Conservation (phyloP, 768 basidiomycete genomes). For the Trametes coccinea region DNA sequence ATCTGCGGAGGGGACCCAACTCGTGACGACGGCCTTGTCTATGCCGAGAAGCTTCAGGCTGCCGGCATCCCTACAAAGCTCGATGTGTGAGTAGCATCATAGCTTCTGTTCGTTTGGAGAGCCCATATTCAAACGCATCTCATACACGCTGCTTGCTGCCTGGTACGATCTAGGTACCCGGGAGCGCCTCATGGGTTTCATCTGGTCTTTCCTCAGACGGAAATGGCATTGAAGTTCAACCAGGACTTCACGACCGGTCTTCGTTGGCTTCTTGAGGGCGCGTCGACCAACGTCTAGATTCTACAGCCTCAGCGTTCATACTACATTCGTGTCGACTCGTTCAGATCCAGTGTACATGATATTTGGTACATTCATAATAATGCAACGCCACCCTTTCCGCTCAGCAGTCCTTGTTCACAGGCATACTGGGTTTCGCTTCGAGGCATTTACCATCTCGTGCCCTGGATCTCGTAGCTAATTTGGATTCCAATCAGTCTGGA, state of each 20-base stretch:
- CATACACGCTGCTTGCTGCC: too few relatives aligned
- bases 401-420: too few relatives aligned
- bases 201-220: not conserved
- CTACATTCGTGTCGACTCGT: too few relatives aligned
- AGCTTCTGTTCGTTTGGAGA: too few relatives aligned
- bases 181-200: conserved; percentile 4
- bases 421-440: too few relatives aligned
- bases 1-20: conserved; percentile 29
- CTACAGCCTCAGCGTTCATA: not conserved
- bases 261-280: conserved; percentile 1
- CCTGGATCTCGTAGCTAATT: not conserved
- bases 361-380: too few relatives aligned
- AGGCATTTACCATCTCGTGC: not conserved
- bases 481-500: too few relatives aligned
- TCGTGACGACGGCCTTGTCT: conserved; percentile 33
- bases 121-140: too few relatives aligned
- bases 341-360: too few relatives aligned
- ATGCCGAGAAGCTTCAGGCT: conserved; percentile 27
- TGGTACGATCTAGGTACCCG: not conserved
- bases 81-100: conserved; percentile 23
- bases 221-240: not conserved
- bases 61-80: conserved; percentile 26
- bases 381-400: too few relatives aligned
- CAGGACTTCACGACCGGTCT: not conserved
- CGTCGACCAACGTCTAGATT: not conserved